Conservation (phyloP, 768 basidiomycete species). For the Pholiota molesta region DNA sequence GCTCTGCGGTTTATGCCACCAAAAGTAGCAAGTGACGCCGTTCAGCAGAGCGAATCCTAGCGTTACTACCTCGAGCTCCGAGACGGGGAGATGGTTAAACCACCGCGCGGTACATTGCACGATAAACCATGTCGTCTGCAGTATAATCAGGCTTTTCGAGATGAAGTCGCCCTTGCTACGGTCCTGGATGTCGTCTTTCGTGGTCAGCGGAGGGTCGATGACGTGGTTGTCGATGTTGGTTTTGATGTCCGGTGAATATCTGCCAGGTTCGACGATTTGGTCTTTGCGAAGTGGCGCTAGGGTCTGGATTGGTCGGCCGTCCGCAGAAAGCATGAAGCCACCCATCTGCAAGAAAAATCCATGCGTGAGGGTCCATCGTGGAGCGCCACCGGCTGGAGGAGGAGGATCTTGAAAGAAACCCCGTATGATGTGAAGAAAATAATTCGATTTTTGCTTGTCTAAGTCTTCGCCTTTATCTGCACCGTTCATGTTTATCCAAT, state of each 20-base stretch:
- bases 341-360: constrained; percentile 25
- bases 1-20: constrained; percentile 44
- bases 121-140: constrained; percentile 40
- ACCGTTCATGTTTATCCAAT: too few relatives aligned
- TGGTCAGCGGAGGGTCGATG: constrained; percentile 20
- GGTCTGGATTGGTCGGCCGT: background rate
- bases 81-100: constrained; percentile 27
- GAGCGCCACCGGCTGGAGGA: too few relatives aligned
- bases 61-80: constrained; percentile 38
- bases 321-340: constrained; percentile 26
- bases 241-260: background rate
- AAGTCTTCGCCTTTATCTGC: too few relatives aligned
- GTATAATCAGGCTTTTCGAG: constrained; percentile 34
- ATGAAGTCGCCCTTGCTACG: constrained; percentile 35
- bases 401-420: too few relatives aligned
- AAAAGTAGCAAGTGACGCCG: constrained; percentile 30
- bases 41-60: constrained; percentile 35
- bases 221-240: constrained; percentile 10
- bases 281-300: too few relatives aligned
- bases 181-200: constrained; percentile 24
- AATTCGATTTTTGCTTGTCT: too few relatives aligned
- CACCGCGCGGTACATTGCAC: constrained; percentile 30
- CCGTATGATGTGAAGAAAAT: too few relatives aligned
- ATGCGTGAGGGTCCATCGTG: constrained; percentile 10
- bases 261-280: constrained; percentile 7